These are phyloP conservation scores for Torulaspora quercuum DNA, from an alignment of 805 yeast species.

Conservation along the genomic window DNA sequence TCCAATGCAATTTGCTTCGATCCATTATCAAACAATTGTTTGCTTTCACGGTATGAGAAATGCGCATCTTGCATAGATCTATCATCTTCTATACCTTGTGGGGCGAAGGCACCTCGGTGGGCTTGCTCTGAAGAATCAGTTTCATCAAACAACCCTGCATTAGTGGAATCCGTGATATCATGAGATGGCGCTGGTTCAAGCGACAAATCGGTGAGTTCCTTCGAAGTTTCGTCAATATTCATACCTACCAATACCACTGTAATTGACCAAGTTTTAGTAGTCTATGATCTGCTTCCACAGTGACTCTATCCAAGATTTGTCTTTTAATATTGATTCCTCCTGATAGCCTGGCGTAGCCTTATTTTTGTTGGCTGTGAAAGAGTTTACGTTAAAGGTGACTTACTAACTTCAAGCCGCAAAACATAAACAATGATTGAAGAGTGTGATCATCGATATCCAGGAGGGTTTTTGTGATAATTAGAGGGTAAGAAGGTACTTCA, in stretches of 20 bases:
- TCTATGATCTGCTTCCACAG: too few relatives aligned
- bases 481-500: neutral
- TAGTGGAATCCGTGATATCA: conserved; percentile 20
- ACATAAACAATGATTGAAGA: too few relatives aligned
- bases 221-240: conserved; percentile 12
- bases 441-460: too few relatives aligned
- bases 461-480: neutral
- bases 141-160: conserved; percentile 19
- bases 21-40: conserved; percentile 31
- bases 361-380: too few relatives aligned
- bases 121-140: conserved; percentile 4
- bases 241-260: too few relatives aligned
- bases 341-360: too few relatives aligned
- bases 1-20: conserved; percentile 34
- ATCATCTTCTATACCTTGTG: conserved; percentile 11
- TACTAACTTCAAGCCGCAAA: too few relatives aligned
- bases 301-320: too few relatives aligned
- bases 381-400: too few relatives aligned
- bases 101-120: conserved; percentile 11
- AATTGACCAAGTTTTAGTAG: too few relatives aligned
- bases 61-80: conserved; percentile 23
- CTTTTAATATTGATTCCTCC: too few relatives aligned
- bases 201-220: conserved; percentile 23
- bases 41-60: conserved; percentile 35
- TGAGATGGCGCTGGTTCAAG: conserved; percentile 31